These are phyloP conservation scores for Ceratocystis eucalypticola DNA, from an alignment of 2,329 filamentous ascomycete genomes.

Conservation along the genomic window DNA sequence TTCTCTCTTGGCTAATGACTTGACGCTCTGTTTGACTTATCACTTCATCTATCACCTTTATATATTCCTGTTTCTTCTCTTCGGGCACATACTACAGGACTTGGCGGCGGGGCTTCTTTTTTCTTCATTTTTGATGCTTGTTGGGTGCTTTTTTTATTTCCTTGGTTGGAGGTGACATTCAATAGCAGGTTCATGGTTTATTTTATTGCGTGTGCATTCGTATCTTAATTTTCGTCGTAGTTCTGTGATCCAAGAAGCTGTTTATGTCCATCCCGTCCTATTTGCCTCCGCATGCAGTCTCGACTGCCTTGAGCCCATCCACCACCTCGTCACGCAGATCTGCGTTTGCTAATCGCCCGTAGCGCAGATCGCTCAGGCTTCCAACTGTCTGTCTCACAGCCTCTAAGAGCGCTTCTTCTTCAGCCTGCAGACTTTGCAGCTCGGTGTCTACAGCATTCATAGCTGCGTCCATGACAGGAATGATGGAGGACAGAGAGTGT, in stretches of 20 bases:
- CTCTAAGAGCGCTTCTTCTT: constrained; percentile 46
- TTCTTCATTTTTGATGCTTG: constrained; percentile 18
- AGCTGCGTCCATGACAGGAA: constrained; percentile 57
- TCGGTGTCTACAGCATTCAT: constrained; percentile 52
- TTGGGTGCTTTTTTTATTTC: neutral
- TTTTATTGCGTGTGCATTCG: neutral
- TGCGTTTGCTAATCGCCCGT: constrained; percentile 57
- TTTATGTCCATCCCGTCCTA: neutral
- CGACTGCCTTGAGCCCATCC: constrained; percentile 47
- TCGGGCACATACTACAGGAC: constrained; percentile 20
- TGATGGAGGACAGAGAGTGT: constrained; percentile 51
- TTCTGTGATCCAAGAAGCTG: neutral
- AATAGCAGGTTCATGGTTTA: constrained; percentile 5
- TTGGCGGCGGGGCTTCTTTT: constrained; percentile 9
- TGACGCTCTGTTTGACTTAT: constrained; percentile 1
- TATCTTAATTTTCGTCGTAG: neutral
- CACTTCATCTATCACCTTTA: constrained; percentile 13
- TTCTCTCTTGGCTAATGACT: neutral
- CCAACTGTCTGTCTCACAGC: constrained; percentile 54
- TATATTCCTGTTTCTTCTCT: constrained; percentile 15
- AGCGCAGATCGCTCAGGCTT: constrained; percentile 67
- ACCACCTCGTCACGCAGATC: constrained; percentile 53
- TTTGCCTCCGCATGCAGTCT: constrained; percentile 15
- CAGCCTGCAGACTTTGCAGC: constrained; percentile 49
- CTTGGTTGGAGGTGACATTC: neutral